These are phyloP conservation scores for Myotisia sp. DNA, from an alignment of 2,329 filamentous ascomycete species.

Conservation along the genomic window DNA sequence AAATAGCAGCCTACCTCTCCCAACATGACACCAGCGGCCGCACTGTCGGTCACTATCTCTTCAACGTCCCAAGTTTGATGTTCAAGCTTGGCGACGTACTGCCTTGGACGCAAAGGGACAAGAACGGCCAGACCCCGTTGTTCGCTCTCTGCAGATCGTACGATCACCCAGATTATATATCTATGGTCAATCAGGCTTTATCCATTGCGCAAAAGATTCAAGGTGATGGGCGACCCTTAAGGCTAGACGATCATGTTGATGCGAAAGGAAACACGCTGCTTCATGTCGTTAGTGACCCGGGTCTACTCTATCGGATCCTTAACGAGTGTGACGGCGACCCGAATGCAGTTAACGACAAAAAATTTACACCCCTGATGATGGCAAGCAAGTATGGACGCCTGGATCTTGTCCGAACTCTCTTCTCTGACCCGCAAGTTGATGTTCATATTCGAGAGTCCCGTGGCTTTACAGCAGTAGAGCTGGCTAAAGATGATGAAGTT, in stretches of 20 bases:
- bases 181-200: slow-evolving; percentile 76
- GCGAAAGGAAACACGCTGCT: slow-evolving; percentile 83
- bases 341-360: slow-evolving; percentile 88
- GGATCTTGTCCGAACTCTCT: slow-evolving; percentile 80
- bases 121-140: slow-evolving; percentile 92
- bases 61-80: slow-evolving; percentile 75
- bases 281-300: slow-evolving; percentile 84
- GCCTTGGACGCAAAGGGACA: slow-evolving; percentile 82
- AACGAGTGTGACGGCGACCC: slow-evolving; percentile 84
- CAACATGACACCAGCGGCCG: slow-evolving; percentile 72
- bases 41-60: slow-evolving; percentile 89
- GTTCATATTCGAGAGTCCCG: slow-evolving; percentile 68
- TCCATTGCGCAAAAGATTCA: slow-evolving; percentile 60
- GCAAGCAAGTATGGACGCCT: slow-evolving; percentile 95
- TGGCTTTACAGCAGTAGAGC: slow-evolving; percentile 82
- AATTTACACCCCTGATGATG: slow-evolving; percentile 92
- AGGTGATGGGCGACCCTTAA: slow-evolving; percentile 62
- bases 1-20: slow-evolving; percentile 54
- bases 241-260: slow-evolving; percentile 86
- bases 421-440: slow-evolving; percentile 77
- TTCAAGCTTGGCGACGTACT: slow-evolving; percentile 59
- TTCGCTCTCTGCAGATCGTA: slow-evolving; percentile 93
- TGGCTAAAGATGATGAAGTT: slow-evolving; percentile 96
- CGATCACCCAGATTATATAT: slow-evolving; percentile 72
- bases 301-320: slow-evolving; percentile 60